These are phyloP conservation scores for Papiliotrema nemorosa DNA, from an alignment of 1,284 basidiomycete genomes.

Conservation along the genomic window DNA sequence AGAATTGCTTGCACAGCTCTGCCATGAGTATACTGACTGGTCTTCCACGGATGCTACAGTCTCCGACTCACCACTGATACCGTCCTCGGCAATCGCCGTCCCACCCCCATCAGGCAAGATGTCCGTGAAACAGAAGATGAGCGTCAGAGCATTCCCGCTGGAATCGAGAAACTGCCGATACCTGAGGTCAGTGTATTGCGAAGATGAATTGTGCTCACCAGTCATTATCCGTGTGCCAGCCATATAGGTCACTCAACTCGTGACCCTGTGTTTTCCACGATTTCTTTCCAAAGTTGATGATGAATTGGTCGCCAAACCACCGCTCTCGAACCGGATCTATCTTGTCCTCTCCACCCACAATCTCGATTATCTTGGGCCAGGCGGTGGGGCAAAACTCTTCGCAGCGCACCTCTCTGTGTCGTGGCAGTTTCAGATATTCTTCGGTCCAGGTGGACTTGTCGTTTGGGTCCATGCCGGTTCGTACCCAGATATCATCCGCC, in stretches of 20 bases:
- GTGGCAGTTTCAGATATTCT: constrained; percentile 33
- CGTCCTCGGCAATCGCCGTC: constrained; percentile 24
- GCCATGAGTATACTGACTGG: too few relatives aligned
- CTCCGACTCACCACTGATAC: constrained; percentile 14
- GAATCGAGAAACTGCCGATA: constrained; percentile 34
- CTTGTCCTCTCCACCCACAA: constrained; percentile 33
- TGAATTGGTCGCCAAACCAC: constrained; percentile 36
- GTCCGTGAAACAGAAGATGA: constrained; percentile 33
- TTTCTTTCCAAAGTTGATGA: constrained; percentile 30
- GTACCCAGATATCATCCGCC: constrained; percentile 32
- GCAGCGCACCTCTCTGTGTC: constrained; percentile 25
- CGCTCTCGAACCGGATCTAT: constrained; percentile 29
- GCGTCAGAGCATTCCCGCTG: constrained; percentile 29
- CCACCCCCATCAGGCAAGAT: constrained; percentile 24
- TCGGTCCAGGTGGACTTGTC: constrained; percentile 40
- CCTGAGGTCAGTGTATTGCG: too few relatives aligned
- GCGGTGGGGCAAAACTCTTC: constrained; percentile 30
- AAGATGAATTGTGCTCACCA: too few relatives aligned
- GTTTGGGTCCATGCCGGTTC: constrained; percentile 32
- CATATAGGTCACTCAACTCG: constrained; percentile 6
- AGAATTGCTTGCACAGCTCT: constrained; percentile 23
- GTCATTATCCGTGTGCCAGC: constrained; percentile 36
- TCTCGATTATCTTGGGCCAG: constrained; percentile 33
- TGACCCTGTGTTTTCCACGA: constrained; percentile 9
- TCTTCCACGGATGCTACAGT: too few relatives aligned